Conservation (phyloP, 2,329 filamentous ascomycete genomes). For the Trichoderma asperellum region DNA sequence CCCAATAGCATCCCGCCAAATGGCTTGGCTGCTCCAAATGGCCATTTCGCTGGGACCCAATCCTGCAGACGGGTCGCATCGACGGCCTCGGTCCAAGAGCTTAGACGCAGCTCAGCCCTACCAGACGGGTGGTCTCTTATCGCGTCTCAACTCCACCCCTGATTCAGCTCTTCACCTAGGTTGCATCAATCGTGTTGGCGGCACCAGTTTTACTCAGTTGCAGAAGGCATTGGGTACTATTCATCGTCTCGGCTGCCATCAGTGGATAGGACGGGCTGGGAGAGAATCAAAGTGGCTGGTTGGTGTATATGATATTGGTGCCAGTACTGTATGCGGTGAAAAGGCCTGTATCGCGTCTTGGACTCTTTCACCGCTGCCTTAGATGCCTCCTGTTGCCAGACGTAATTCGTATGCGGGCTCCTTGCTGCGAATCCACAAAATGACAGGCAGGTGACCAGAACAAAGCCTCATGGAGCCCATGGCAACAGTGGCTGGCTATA, state of each 20-base stretch:
- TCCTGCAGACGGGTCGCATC: constrained; percentile 9
- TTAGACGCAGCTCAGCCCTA: constrained; percentile 26
- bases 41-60: not conserved
- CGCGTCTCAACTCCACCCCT: constrained; percentile 8
- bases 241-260: not conserved
- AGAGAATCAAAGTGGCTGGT: not conserved
- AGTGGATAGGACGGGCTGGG: not conserved
- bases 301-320: not conserved
- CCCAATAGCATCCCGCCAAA: not conserved
- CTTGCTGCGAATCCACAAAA: constrained; percentile 13
- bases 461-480: not conserved
- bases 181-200: not conserved
- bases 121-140: not conserved
- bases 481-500: not conserved
- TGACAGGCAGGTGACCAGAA: constrained; percentile 1
- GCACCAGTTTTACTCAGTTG: not conserved
- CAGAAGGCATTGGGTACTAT: not conserved
- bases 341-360: not conserved
- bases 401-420: not conserved
- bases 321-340: not conserved
- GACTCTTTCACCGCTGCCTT: constrained; percentile 14
- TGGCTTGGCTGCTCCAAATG: not conserved
- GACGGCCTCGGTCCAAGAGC: constrained; percentile 2
- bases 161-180: constrained; percentile 15
- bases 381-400: not conserved